A percentile compares a stretch with the other conserved stretches of the same genome.
phyloP scores from a whole-genome alignment of 1,139 yeast species.

The Pichia sp. region DNA sequence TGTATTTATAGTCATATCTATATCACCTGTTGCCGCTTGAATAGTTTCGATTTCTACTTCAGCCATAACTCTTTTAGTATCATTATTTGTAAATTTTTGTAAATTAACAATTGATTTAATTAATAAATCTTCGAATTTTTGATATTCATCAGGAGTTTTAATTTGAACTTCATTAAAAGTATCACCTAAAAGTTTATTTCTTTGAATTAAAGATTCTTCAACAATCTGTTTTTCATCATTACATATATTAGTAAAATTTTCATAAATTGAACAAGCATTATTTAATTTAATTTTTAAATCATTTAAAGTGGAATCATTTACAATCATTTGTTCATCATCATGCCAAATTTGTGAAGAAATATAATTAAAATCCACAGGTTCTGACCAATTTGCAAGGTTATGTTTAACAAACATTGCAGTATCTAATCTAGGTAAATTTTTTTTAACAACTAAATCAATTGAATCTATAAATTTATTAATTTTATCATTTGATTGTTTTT shows the following conservation, averaged over 20 bases:
- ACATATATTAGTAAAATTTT: conserved; percentile 40
- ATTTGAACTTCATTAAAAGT: conserved; percentile 34
- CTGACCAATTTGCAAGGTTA: conserved; percentile 69
- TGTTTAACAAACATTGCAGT: conserved; percentile 92
- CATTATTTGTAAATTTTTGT: conserved; percentile 64
- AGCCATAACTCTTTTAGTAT: conserved; percentile 61
- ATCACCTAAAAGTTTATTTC: conserved; percentile 31
- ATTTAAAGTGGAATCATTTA: conserved; percentile 52
- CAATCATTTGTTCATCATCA: conserved; percentile 78
- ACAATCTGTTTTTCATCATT: conserved; percentile 44
- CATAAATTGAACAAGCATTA: conserved; percentile 42
- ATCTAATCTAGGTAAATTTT: conserved; percentile 71
- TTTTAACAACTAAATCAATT: conserved; percentile 54
- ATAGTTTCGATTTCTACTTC: conserved; percentile 91
- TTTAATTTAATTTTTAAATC: conserved; percentile 58
- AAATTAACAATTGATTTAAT: conserved; percentile 50
- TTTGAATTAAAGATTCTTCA: conserved; percentile 39
- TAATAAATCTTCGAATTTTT: conserved; percentile 50
- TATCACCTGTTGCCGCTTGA: conserved; percentile 77
- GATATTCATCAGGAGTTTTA: conserved; percentile 38
- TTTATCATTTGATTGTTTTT: conserved; percentile 50
- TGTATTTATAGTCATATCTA: conserved; percentile 51
- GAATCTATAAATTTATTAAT: conserved; percentile 47
- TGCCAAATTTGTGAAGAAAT: conserved; percentile 95
- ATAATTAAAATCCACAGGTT: conserved; percentile 78